Base-by-base conservation (phyloP, 139 green algal species). In the Mesotaenium endlicherianum region DNA sequence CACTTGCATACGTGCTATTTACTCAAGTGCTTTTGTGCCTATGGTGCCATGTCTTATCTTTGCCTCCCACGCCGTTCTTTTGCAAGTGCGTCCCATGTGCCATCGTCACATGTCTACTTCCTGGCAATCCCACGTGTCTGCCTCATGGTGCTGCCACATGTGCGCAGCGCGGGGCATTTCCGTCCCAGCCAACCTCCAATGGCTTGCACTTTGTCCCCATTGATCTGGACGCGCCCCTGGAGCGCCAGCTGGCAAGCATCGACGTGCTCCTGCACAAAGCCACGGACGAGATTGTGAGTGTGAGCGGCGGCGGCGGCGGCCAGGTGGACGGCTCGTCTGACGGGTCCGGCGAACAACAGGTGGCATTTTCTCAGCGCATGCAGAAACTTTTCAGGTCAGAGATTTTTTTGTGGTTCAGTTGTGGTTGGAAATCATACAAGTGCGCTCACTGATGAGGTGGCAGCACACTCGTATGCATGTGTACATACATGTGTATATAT, bases 261-360 rank as follows among this genome's bases (percentile, higher is more conserved):
- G 71, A 94, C n/a, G 36, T 88, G 0, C n/a, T 95, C 38, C 91
- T 95, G 75, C 92, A 95, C 59, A 95, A 95, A 82, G 92, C 89
- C 39, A 92, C 87, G 3, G 90, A 94, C 68, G 89, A 90, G 75
- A 83, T 94, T 31, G 44, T 79, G 57, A 8, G 8, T 38, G 58
- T 6, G 6, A 17, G 71, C 30, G 47, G 30, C 16, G 53, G 16
- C 11, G 31, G 38, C 16, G 14, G 14, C 64, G 14, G 64, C 40
- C 64, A 75, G 40, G 14, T 31, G 14, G 64, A 39, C 11, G 64
- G 64, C 14, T 16, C 38, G 11, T 14, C 39, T 75, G 14, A 75
- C 14, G 64, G 14, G 16, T 16, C 64, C 16, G 40, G n/a, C n/a
- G n/a, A n/a, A n/a, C n/a, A n/a, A n/a, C n/a, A n/a, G n/a, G n/a